Evolutionary conservation across 1,284 basidiomycete species (phyloP), one percentile per base, ranked within the genome.

Genomic region (Naganishia sp.): DNA sequence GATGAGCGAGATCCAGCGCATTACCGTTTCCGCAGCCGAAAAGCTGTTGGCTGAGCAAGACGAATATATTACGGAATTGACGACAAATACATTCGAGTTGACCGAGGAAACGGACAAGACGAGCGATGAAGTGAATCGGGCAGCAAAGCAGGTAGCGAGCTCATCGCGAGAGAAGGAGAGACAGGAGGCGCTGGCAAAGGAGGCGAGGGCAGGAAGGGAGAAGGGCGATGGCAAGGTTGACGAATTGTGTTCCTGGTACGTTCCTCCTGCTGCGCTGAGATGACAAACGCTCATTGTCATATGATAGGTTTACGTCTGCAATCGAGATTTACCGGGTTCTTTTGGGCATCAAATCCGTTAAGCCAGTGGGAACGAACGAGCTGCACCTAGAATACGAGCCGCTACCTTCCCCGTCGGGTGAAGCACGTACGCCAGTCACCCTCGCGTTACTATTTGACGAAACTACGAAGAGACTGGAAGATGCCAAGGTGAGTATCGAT

Each of bases 11-110:
- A 6, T 21, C 16, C 49, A 90, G 63, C 85, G 90, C 6, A 78
- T 92, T 57, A 93, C 91, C 0, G 84, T 89, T 39, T 78, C 85
- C 4, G 82, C 86, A 59, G 91, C 91, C 0, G 86, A 86, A 65
- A 83, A 86, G 66, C 85, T 86, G 67, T 84, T 92, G 3, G 86
- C 86, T 11, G 82, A 83, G 18, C 90, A 92, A 73, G 84, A 88
- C 15, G 82, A 78, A 11, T 85, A 89, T 74, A 89, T 93, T 84
- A 87, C 90, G 73, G 78, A 76, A n/a, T 79, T 90, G 39, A 86
- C 85, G 50, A 87, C 88, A 54, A 82, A 86, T 57, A 77, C 84
- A 10, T 82, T 83, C 55, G 70, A 71, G 11, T 72, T 83, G 23
- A 81, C 81, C 23, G 74, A 75, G 46, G 75, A 75, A 56, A 82